These are phyloP conservation scores for Chenopodium berlandieri DNA, from an alignment of 148 eudicot species.

Conservation along the genomic window DNA sequence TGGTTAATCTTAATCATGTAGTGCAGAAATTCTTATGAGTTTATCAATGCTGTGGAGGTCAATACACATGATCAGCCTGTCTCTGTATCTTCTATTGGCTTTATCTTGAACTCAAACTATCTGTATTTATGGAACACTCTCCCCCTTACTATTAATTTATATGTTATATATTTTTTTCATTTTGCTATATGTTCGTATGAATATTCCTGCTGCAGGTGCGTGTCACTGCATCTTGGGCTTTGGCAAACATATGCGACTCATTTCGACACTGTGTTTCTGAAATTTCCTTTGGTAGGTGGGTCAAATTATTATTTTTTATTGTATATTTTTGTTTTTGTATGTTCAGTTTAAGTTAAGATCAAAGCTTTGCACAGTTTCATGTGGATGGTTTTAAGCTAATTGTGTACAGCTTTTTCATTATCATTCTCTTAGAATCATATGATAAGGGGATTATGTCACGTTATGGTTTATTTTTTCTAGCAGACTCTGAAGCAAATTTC, in stretches of 20 bases:
- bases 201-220: conserved; percentile 60
- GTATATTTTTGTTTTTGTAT: too few relatives aligned
- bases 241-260: conserved; percentile 92
- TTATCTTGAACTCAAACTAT: neutral
- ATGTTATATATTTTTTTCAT: neutral
- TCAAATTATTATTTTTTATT: too few relatives aligned
- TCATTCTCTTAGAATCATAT: neutral
- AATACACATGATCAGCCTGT: conserved; percentile 60
- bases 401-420: neutral
- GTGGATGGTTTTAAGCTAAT: neutral
- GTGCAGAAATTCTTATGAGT: conserved; percentile 69
- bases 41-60: conserved; percentile 57
- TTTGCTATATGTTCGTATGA: neutral
- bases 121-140: neutral
- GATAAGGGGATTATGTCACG: neutral
- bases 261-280: conserved; percentile 46
- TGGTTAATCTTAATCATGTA: conserved; percentile 30
- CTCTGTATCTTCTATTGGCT: conserved; percentile 37
- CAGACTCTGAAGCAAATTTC: conserved; percentile 44
- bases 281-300: too few relatives aligned
- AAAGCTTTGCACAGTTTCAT: neutral
- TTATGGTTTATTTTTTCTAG: conserved; percentile 20
- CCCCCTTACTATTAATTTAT: neutral
- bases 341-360: neutral
- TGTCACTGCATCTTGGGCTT: conserved; percentile 93